phyloP scores from a whole-genome alignment of 164 flowering plant species.

The Vitis cinerea region DNA sequence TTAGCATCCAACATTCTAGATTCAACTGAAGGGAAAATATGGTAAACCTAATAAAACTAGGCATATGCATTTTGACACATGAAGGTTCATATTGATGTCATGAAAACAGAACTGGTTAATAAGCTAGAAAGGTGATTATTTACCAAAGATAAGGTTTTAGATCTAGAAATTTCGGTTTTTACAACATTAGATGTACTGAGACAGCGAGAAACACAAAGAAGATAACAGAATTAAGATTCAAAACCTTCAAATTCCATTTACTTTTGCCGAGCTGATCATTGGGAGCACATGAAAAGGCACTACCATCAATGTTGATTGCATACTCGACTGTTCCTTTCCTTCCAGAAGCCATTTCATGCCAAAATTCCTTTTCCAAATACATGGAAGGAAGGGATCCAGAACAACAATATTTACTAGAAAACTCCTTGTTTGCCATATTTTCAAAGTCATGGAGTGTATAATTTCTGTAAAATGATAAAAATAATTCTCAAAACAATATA shows the following conservation, averaged over 20 bases:
- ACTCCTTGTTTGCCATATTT: constrained; percentile 20
- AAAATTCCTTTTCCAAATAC: constrained; percentile 26
- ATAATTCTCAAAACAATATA: not conserved
- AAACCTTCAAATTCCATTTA: constrained; percentile 31
- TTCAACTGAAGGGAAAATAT: not conserved
- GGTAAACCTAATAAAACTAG: not conserved
- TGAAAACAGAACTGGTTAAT: too few relatives aligned
- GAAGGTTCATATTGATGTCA: too few relatives aligned
- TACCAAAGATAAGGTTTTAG: too few relatives aligned
- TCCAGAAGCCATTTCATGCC: constrained; percentile 24
- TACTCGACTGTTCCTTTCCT: constrained; percentile 25
- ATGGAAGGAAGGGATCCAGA: constrained; percentile 13
- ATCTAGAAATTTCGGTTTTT: too few relatives aligned
- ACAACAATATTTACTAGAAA: constrained; percentile 8
- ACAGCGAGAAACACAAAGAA: not conserved
- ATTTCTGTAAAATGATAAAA: constrained; percentile 12
- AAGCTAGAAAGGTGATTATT: too few relatives aligned
- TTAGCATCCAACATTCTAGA: too few relatives aligned
- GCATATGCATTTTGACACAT: not conserved
- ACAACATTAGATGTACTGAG: too few relatives aligned
- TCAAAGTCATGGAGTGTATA: constrained; percentile 17
- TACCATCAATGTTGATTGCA: constrained; percentile 29
- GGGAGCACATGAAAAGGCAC: constrained; percentile 26
- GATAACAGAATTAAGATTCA: not conserved
- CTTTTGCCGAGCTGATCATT: constrained; percentile 23